Percentiles rank a stretch among this genome's conserved stretches.
Conservation (phyloP, 106 monocot species). For the Apostasia shenzhenica region DNA sequence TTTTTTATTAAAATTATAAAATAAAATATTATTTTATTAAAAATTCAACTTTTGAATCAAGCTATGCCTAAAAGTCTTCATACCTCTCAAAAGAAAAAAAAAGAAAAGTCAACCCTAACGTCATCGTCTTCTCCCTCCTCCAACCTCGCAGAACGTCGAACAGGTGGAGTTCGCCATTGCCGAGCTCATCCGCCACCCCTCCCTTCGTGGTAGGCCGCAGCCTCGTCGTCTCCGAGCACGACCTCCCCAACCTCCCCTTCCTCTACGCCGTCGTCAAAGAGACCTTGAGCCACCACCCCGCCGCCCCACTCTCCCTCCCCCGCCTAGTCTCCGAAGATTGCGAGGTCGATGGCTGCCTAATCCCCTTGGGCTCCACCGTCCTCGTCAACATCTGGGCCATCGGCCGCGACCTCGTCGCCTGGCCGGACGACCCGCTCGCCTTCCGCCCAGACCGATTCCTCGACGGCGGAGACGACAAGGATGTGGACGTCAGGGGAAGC, state of each 20-base stretch:
- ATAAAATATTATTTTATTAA: no score
- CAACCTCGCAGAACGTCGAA: slow-evolving; percentile 12
- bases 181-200: slow-evolving; percentile 24
- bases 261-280: slow-evolving; percentile 27
- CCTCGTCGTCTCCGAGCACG: slow-evolving; percentile 16
- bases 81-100: no score
- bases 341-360: slow-evolving; percentile 16
- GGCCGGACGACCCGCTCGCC: slow-evolving; percentile 19
- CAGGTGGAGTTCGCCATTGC: slow-evolving; percentile 15
- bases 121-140: neutral
- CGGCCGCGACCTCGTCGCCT: slow-evolving; percentile 14
- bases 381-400: slow-evolving; percentile 26
- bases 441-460: slow-evolving; percentile 26
- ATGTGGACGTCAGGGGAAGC: slow-evolving; percentile 16
- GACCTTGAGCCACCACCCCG: slow-evolving; percentile 18
- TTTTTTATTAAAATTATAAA: no score
- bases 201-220: slow-evolving; percentile 3
- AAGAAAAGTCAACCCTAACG: neutral
- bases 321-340: slow-evolving; percentile 8
- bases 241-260: slow-evolving; percentile 27
- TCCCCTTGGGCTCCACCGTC: slow-evolving; percentile 17
- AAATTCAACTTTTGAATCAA: no score
- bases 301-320: slow-evolving; percentile 24
- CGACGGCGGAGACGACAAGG: slow-evolving; percentile 6
- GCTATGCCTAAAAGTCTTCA: no score